phyloP scores from a whole-genome alignment of 768 basidiomycete species.

The Trametopsis cervina region DNA sequence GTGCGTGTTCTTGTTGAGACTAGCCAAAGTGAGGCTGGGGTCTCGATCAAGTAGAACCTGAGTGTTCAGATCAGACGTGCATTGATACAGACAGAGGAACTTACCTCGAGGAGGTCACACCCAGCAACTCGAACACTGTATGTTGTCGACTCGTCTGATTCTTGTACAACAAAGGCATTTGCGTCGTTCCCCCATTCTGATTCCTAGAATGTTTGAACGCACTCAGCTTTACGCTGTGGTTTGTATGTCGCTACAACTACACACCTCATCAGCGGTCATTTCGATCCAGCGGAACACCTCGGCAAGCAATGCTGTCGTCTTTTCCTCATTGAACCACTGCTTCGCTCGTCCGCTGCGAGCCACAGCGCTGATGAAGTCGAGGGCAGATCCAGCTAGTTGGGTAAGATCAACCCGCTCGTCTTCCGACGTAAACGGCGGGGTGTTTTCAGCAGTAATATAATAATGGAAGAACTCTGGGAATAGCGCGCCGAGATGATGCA shows the following conservation, averaged over 20 bases:
- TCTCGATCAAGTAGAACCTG: constrained; percentile 42
- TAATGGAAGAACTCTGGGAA: constrained; percentile 54
- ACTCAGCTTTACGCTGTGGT: constrained; percentile 2
- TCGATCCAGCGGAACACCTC: constrained; percentile 66
- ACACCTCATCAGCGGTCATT: constrained; percentile 86
- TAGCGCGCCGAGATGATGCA: constrained; percentile 52
- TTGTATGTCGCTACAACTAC: constrained; percentile 21
- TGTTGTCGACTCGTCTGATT: constrained; percentile 81
- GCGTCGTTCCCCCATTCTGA: constrained; percentile 86
- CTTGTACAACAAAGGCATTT: constrained; percentile 90
- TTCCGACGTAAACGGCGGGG: constrained; percentile 60
- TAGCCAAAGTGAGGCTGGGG: constrained; percentile 40
- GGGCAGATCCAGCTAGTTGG: constrained; percentile 67
- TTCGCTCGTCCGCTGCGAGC: constrained; percentile 58
- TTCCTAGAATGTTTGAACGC: constrained; percentile 43
- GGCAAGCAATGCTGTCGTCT: constrained; percentile 43
- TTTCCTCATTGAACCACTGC: constrained; percentile 52
- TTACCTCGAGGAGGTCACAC: constrained; percentile 76
- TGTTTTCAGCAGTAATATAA: constrained; percentile 50
- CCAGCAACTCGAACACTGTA: constrained; percentile 82
- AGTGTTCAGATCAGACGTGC: constrained; percentile 30
- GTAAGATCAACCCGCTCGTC: constrained; percentile 72
- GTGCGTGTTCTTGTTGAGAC: constrained; percentile 49
- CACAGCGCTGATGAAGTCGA: constrained; percentile 72
- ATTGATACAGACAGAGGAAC: constrained; percentile 5